A percentile compares a stretch with the other conserved stretches of the same genome.
Evolutionary conservation across 2,329 filamentous ascomycete genomes (phyloP).

Genomic region (Epichloe elymi): DNA sequence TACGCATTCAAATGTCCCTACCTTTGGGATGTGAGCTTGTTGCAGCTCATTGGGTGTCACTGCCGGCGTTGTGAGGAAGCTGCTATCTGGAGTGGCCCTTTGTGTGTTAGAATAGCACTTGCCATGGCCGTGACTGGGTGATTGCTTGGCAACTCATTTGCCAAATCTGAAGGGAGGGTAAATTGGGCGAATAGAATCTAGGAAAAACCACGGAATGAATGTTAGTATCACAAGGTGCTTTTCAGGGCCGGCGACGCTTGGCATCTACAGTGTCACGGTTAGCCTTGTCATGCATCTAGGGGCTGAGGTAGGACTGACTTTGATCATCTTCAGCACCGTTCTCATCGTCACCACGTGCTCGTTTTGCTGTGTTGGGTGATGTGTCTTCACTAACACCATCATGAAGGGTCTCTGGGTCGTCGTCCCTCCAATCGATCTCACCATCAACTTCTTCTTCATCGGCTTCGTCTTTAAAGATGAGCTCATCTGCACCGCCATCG

Average conservation of each 20-base stretch:
- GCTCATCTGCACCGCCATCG: not conserved
- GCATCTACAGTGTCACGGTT: slow-evolving; percentile 6
- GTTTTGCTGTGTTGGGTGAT: slow-evolving; percentile 5
- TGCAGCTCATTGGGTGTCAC: not conserved
- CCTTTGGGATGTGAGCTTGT: not conserved
- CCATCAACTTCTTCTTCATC: slow-evolving; percentile 3
- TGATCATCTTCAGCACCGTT: slow-evolving; percentile 6
- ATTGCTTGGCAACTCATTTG: not conserved
- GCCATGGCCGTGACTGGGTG: not conserved
- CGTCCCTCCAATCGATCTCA: slow-evolving; percentile 11
- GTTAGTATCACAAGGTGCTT: slow-evolving; percentile 3
- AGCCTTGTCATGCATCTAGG: not conserved
- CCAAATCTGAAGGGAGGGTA: not conserved
- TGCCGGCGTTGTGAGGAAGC: not conserved
- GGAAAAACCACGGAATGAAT: not conserved
- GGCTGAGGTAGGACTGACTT: slow-evolving; percentile 3
- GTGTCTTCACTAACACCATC: slow-evolving; percentile 1
- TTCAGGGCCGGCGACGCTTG: slow-evolving; percentile 10
- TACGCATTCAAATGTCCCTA: not conserved
- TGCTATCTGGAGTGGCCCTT: not conserved
- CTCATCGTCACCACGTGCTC: slow-evolving; percentile 9
- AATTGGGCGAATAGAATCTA: not conserved
- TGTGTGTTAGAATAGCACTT: not conserved
- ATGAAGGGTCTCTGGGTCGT: slow-evolving; percentile 4
- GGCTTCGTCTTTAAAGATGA: not conserved